phyloP scores from a whole-genome alignment of 305 asterid genomes.

The Fraxinus nigra region DNA sequence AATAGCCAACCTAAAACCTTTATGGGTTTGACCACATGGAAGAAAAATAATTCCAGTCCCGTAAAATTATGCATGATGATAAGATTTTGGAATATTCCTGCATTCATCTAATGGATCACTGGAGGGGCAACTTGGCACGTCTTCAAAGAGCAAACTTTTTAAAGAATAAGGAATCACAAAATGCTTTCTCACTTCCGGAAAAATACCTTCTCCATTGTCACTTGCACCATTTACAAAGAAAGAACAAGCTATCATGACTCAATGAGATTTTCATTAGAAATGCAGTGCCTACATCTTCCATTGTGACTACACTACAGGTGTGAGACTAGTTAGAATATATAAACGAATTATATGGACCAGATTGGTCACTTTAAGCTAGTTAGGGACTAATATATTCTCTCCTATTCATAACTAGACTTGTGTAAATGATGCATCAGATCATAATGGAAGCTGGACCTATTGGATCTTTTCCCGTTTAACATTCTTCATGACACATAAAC shows the following conservation, averaged over 20 bases:
- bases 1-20: not conserved
- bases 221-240: not conserved
- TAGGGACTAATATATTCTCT: not conserved
- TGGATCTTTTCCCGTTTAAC: not conserved
- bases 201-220: not conserved
- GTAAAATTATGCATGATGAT: not conserved
- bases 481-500: not conserved
- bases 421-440: not conserved
- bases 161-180: not conserved
- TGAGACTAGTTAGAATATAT: not conserved
- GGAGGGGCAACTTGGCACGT: not conserved
- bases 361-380: not conserved
- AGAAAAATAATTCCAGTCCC: not conserved
- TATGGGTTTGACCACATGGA: not conserved
- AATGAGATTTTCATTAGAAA: not conserved
- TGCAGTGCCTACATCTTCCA: not conserved
- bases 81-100: not conserved
- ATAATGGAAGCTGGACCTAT: not conserved
- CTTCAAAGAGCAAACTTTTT: not conserved
- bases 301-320: not conserved
- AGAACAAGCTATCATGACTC: not conserved
- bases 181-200: not conserved
- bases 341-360: not conserved
- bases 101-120: not conserved
- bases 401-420: not conserved